These are phyloP conservation scores for Apiospora hydei DNA, from an alignment of 2,329 filamentous ascomycete genomes.

Conservation along the genomic window DNA sequence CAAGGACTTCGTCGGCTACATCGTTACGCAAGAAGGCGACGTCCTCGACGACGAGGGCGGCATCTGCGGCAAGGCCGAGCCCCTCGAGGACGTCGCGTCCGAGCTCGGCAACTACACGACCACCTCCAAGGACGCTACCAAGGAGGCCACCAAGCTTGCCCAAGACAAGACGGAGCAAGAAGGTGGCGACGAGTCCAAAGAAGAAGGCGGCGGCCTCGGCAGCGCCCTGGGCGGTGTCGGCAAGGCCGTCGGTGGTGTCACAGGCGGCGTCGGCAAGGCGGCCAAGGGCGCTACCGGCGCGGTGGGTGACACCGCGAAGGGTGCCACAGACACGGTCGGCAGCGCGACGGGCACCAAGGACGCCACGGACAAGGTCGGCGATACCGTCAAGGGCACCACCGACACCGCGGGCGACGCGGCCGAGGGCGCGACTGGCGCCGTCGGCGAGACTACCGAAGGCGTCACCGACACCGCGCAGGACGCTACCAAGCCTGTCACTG, in stretches of 20 bases:
- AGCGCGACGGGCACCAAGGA: slow-evolving; percentile 35
- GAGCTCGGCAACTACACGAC: slow-evolving; percentile 42
- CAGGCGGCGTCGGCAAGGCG: slow-evolving; percentile 34
- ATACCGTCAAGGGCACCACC: slow-evolving; percentile 32
- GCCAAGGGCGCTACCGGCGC: slow-evolving; percentile 34
- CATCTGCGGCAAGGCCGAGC: slow-evolving; percentile 43
- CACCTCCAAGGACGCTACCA: slow-evolving; percentile 32
- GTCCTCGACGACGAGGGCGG: slow-evolving; percentile 41
- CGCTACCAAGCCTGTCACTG: slow-evolving; percentile 30
- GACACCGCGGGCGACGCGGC: slow-evolving; percentile 29
- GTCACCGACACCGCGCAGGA: slow-evolving; percentile 31
- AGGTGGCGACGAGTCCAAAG: slow-evolving; percentile 19
- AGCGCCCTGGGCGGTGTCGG: slow-evolving; percentile 36
- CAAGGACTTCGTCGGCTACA: slow-evolving; percentile 39
- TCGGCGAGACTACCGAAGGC: slow-evolving; percentile 28
- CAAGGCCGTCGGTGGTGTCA: slow-evolving; percentile 33
- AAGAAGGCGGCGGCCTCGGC: slow-evolving; percentile 30
- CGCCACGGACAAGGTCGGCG: slow-evolving; percentile 34
- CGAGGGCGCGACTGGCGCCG: slow-evolving; percentile 25
- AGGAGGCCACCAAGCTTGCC: slow-evolving; percentile 21
- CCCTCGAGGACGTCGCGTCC: slow-evolving; percentile 41
- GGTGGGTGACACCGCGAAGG: slow-evolving; percentile 35
- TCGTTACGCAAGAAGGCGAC: slow-evolving; percentile 48
- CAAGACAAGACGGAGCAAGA: slow-evolving; percentile 23
- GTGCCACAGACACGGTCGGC: slow-evolving; percentile 35